Evolutionary conservation across 306 rosid genomes (phyloP), one percentile per base, ranked within the genome.

Genomic region (Casuarina equisetifolia): DNA sequence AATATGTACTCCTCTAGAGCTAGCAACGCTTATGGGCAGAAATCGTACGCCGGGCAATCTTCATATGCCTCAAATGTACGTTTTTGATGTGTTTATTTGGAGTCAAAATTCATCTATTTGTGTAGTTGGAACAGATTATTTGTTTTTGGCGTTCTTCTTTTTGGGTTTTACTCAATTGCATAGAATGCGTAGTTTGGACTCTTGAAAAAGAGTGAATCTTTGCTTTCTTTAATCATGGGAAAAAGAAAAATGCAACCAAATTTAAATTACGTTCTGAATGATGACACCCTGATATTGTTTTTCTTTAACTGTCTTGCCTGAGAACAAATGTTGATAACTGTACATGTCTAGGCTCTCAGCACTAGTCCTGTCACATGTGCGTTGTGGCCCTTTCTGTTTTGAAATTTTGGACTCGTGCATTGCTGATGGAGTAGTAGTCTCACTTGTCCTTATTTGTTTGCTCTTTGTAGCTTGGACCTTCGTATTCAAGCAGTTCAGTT

Each of bases 1-100:
- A 85, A 32, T 58, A 95, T 95, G 97, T 95, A 92, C 82, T 89
- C 97, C 40, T 90, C 97, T 13, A 81, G 97, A 84, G 99, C 97
- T 73, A 85, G 82, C 73, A 92, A 93, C 77, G 89, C 88, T 51
- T 95, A 92, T 62, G 91, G 97, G 36, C 99, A 85, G 16, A 89
- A 92, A 77, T 89, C 99, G 5, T 95, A 89, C 73, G 45, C 89
- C 39, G 94, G 94, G 80, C 99, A 95, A 82, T 91, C 97, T 36
- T 85, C 91, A 17, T 95, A 89, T 76, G 96, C 89, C 81, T 92
- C 90, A 79, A 92, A 91, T 63, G 97, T 95, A 74, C 75, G 82
- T 2, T 63, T 48, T 32, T 66, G n/a, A 6, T 42, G 1, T 67
- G 48, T 38, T 66, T 32, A 5, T 36, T 75, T 69, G 39, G 1